Percentiles rank a stretch among this genome's conserved stretches.
Evolutionary conservation across 2,329 filamentous ascomycete species (phyloP).

Genomic region (Fusarium pseudonygamai): DNA sequence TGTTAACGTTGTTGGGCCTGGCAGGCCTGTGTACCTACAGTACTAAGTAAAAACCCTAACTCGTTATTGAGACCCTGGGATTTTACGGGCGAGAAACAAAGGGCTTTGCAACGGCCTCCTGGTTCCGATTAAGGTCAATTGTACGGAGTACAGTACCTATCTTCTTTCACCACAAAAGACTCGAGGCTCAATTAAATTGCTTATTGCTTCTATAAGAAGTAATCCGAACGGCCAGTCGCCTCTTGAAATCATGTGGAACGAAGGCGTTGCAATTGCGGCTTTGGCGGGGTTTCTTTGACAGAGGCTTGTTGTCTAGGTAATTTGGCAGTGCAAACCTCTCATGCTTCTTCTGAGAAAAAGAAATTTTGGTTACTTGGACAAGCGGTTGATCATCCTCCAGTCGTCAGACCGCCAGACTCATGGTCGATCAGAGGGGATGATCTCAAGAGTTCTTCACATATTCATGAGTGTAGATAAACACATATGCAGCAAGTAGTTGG

Average conservation of each 20-base stretch:
- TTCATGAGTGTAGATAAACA: background rate
- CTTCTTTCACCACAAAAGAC: background rate
- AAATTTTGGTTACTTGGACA: background rate
- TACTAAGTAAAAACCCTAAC: background rate
- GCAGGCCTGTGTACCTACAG: background rate
- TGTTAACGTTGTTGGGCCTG: constrained; percentile 16
- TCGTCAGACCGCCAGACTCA: constrained; percentile 27
- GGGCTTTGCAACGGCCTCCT: background rate
- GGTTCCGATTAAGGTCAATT: background rate
- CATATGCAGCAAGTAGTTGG: background rate
- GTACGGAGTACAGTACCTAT: background rate
- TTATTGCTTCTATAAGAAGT: background rate
- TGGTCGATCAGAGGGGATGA: constrained; percentile 29
- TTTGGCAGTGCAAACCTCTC: constrained; percentile 7
- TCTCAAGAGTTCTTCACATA: constrained; percentile 1
- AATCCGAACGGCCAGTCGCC: constrained; percentile 7
- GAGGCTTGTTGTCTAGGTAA: background rate
- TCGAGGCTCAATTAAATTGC: background rate
- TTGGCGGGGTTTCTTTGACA: constrained; percentile 17
- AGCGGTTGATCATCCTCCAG: constrained; percentile 23
- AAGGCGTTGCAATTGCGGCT: constrained; percentile 24
- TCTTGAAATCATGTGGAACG: constrained; percentile 27
- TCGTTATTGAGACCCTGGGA: background rate
- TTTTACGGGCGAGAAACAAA: constrained; percentile 2
- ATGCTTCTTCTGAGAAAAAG: background rate